phyloP scores from a whole-genome alignment of 1,284 basidiomycete genomes.

The Lentinula novae-zelandiae region DNA sequence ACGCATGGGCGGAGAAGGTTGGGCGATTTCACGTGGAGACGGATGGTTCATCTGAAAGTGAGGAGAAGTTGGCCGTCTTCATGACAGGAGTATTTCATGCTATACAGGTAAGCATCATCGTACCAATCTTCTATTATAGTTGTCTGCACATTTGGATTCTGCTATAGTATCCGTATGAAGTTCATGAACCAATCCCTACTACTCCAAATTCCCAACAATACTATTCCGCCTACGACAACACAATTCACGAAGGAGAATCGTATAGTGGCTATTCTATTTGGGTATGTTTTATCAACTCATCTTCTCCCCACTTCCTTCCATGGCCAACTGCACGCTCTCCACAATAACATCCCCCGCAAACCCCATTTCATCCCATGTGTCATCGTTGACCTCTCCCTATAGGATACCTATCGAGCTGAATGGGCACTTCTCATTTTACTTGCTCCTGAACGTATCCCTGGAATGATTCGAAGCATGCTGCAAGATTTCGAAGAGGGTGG shows the following conservation, averaged over 20 bases:
- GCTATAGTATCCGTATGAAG: constrained; percentile 75
- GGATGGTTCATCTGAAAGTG: constrained; percentile 38
- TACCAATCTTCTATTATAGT: constrained; percentile 3
- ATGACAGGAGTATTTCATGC: constrained; percentile 70
- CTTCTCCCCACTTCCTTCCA: neutral
- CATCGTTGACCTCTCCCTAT: neutral
- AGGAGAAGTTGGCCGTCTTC: constrained; percentile 53
- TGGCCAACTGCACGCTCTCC: neutral
- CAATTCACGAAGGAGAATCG: constrained; percentile 58
- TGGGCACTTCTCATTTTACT: constrained; percentile 80
- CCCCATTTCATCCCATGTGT: neutral
- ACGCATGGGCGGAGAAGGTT: constrained; percentile 70
- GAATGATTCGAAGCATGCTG: constrained; percentile 78
- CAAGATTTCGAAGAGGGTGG: constrained; percentile 78
- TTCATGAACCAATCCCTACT: constrained; percentile 46
- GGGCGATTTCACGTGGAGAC: constrained; percentile 53
- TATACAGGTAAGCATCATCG: constrained; percentile 44
- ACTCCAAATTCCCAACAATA: constrained; percentile 39
- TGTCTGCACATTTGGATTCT: neutral
- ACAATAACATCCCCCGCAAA: neutral
- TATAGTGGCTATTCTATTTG: constrained; percentile 86
- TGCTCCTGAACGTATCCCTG: constrained; percentile 70
- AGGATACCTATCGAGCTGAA: constrained; percentile 78
- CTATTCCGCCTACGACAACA: constrained; percentile 75
- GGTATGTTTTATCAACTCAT: constrained; percentile 36